These are phyloP conservation scores for Carex cristatella DNA, from an alignment of 176 grass and related monocot genomes.

Conservation along the genomic window DNA sequence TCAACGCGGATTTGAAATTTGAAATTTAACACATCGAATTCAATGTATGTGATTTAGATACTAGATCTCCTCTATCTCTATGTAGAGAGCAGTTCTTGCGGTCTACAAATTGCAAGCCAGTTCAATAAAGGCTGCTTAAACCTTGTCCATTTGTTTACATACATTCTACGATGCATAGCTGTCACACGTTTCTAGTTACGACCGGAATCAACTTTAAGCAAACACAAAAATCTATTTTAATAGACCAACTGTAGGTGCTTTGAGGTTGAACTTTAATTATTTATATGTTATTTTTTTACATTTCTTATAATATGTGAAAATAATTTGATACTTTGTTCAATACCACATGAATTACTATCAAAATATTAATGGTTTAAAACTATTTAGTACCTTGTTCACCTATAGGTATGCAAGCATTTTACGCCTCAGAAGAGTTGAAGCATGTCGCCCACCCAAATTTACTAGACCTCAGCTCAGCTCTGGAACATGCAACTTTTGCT, in stretches of 20 bases:
- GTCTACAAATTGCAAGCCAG: background rate
- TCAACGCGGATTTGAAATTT: conserved; percentile 22
- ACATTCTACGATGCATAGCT: background rate
- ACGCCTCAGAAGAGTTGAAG: background rate
- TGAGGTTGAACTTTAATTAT: too few relatives aligned
- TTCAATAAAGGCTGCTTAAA: conserved; percentile 15
- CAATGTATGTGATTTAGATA: background rate
- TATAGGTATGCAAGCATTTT: background rate
- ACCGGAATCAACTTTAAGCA: background rate
- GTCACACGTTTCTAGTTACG: background rate
- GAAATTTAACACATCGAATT: background rate
- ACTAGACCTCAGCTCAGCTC: background rate
- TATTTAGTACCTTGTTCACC: too few relatives aligned
- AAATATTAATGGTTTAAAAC: too few relatives aligned
- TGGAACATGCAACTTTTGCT: background rate
- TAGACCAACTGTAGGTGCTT: too few relatives aligned
- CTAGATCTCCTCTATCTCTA: background rate
- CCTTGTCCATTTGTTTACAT: background rate
- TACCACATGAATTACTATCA: too few relatives aligned
- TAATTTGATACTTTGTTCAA: too few relatives aligned
- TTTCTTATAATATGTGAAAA: too few relatives aligned
- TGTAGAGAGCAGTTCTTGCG: background rate
- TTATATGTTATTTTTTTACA: too few relatives aligned
- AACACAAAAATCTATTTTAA: background rate
- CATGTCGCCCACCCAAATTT: background rate